phyloP scores from a whole-genome alignment of 257 asterid species.

The Solanum peruvianum region DNA sequence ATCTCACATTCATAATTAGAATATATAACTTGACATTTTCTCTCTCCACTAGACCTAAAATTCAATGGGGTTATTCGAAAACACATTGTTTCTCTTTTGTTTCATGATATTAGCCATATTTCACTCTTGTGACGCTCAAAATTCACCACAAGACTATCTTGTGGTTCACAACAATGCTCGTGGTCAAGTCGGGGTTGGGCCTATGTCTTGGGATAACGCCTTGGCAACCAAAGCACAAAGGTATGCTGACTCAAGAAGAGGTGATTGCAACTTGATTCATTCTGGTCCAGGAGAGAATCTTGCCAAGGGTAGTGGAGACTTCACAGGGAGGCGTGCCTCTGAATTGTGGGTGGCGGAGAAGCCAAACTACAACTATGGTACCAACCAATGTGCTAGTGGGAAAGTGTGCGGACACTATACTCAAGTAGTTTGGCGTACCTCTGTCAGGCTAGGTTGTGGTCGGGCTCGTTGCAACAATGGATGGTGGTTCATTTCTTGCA shows the following conservation, averaged over 20 bases:
- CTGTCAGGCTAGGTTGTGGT: neutral
- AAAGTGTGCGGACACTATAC: neutral
- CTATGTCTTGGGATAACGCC: neutral
- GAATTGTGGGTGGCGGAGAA: neutral
- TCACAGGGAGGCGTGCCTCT: neutral
- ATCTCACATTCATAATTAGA: neutral
- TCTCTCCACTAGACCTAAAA: neutral
- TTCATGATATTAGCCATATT: neutral
- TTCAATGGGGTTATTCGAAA: neutral
- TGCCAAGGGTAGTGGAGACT: neutral
- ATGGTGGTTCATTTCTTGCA: neutral
- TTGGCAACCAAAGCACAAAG: neutral
- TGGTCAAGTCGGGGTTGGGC: neutral
- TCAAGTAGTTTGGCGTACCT: neutral
- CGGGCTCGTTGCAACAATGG: neutral
- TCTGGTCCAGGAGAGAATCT: neutral
- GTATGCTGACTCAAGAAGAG: neutral
- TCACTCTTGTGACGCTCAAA: neutral
- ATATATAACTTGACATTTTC: neutral
- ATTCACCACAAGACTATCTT: neutral
- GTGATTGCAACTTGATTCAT: neutral
- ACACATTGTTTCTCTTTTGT: neutral
- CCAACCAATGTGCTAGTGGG: neutral
- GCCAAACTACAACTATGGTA: neutral
- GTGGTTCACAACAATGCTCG: neutral